A percentile compares a stretch with the other conserved stretches of the same genome.
phyloP scores from a whole-genome alignment of 148 eudicot species.

The Chenopodium suecicum region DNA sequence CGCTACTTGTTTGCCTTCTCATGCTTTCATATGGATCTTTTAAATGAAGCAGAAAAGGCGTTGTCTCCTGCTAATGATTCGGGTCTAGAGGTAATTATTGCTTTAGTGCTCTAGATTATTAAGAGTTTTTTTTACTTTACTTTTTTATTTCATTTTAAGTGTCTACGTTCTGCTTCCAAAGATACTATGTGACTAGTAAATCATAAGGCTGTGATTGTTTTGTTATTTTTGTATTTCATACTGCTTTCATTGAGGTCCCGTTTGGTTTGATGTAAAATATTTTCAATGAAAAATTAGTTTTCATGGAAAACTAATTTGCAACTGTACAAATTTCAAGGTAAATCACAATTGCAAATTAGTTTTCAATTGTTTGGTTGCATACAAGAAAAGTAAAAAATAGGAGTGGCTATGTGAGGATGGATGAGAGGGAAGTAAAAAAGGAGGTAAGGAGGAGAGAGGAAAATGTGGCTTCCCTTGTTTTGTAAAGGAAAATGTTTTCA shows the following conservation, averaged over 20 bases:
- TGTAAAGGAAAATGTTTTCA: too few relatives aligned
- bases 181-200: background rate
- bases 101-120: background rate
- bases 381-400: too few relatives aligned
- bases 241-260: background rate
- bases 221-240: background rate
- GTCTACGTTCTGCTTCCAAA: background rate
- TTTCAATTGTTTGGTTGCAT: too few relatives aligned
- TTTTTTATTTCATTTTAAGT: background rate
- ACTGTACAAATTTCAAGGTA: too few relatives aligned
- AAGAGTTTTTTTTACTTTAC: background rate
- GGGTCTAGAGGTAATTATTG: constrained; percentile 62
- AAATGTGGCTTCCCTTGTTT: too few relatives aligned
- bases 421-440: too few relatives aligned
- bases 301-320: too few relatives aligned
- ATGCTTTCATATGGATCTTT: constrained; percentile 94
- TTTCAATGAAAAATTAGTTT: too few relatives aligned
- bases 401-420: too few relatives aligned
- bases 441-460: too few relatives aligned
- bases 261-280: too few relatives aligned
- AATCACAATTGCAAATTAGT: too few relatives aligned
- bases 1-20: constrained; percentile 95
- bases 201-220: background rate
- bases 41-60: constrained; percentile 85
- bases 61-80: constrained; percentile 73